These are phyloP conservation scores for Cladophialophora chaetospira DNA, from an alignment of 2,329 filamentous ascomycete species.

Conservation along the genomic window DNA sequence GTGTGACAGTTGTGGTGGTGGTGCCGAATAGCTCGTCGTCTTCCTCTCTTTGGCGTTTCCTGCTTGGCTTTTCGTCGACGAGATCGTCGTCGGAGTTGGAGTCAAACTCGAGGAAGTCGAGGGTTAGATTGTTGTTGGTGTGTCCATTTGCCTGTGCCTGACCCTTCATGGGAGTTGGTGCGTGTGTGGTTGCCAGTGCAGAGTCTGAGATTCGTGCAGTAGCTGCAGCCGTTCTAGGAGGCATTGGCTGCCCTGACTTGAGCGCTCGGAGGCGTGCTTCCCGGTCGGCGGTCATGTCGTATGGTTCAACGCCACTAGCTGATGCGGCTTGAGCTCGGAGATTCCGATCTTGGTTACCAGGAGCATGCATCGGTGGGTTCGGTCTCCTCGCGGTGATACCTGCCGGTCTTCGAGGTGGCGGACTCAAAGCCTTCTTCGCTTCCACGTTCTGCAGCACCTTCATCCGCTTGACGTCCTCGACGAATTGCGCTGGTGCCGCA, in stretches of 20 bases:
- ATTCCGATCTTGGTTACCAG: background rate
- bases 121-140: constrained; percentile 17
- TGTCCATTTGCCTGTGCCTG: background rate
- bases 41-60: background rate
- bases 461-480: constrained; percentile 39
- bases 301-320: constrained; percentile 11
- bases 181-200: too few relatives aligned
- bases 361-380: constrained; percentile 22
- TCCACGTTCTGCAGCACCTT: constrained; percentile 1
- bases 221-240: background rate
- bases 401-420: constrained; percentile 2
- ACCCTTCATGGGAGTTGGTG: too few relatives aligned
- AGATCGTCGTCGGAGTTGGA: constrained; percentile 16
- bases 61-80: background rate
- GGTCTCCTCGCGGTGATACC: background rate
- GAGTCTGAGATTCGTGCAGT: background rate
- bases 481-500: constrained; percentile 43
- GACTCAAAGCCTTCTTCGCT: background rate
- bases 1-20: too few relatives aligned
- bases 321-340: constrained; percentile 1
- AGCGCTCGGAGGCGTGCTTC: constrained; percentile 39
- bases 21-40: background rate
- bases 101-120: constrained; percentile 29
- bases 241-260: constrained; percentile 34
- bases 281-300: constrained; percentile 34